Conservation (phyloP, 2,329 filamentous ascomycete species). For the Talaromyces sp. region DNA sequence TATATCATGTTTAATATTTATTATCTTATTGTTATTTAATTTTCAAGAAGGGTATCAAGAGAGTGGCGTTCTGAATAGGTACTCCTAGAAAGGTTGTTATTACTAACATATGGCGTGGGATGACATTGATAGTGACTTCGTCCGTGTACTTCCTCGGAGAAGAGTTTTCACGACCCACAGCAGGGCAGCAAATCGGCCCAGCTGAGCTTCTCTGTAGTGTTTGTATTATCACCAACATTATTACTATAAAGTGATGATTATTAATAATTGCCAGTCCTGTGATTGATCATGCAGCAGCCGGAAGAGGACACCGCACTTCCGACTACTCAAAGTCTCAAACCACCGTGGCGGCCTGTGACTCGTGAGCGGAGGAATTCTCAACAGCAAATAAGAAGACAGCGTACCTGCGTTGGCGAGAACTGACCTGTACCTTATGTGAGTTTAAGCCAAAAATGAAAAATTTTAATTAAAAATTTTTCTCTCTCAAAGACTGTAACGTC, state of each 20-base stretch:
- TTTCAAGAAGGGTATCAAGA: background rate
- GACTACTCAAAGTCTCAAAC: background rate
- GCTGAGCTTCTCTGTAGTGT: no score
- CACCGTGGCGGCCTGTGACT: background rate
- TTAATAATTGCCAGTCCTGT: background rate
- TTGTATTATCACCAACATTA: no score
- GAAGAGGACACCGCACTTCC: background rate
- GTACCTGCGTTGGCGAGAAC: background rate
- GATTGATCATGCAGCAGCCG: background rate
- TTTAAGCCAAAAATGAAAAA: background rate
- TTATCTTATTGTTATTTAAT: background rate
- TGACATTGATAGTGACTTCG: background rate
- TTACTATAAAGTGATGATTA: no score
- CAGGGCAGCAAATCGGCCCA: background rate
- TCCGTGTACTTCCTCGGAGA: background rate
- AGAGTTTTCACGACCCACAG: background rate
- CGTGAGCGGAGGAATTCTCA: background rate
- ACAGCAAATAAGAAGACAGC: background rate
- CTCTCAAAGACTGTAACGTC: no score
- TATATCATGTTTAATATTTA: no score
- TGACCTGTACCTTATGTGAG: background rate
- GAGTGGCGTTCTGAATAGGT: no score
- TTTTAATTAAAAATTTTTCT: background rate
- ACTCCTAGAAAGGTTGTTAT: background rate
- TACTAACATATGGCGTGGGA: background rate